A percentile compares a stretch with the other conserved stretches of the same genome.
These are phyloP conservation scores for Alternaria burnsii DNA, from an alignment of 2,329 filamentous ascomycete species.

Conservation along the genomic window DNA sequence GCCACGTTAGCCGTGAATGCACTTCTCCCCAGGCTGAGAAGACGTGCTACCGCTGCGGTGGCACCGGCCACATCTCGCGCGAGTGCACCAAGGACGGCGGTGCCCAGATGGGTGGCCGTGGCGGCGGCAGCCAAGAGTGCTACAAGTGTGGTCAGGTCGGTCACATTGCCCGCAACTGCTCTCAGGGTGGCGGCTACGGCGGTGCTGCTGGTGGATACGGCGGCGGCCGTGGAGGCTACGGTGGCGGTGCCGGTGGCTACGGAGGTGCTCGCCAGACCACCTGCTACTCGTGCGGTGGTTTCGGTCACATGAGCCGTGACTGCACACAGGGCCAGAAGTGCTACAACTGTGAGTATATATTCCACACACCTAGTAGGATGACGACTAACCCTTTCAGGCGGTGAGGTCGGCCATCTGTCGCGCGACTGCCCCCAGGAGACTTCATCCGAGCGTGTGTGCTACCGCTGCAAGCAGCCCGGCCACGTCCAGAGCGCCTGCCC, in stretches of 20 bases:
- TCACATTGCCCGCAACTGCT: slow-evolving; percentile 94
- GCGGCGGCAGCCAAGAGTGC: slow-evolving; percentile 70
- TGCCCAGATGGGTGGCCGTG: slow-evolving; percentile 56
- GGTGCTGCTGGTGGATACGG: slow-evolving; percentile 57
- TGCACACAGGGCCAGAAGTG: slow-evolving; percentile 99
- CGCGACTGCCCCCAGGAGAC: slow-evolving; percentile 96
- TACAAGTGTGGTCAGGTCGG: slow-evolving; percentile 98
- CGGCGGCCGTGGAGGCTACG: slow-evolving; percentile 55
- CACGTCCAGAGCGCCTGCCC: slow-evolving; percentile 96
- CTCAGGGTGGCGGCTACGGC: slow-evolving; percentile 63
- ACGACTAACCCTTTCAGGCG: slow-evolving; percentile 57
- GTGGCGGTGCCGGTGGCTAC: slow-evolving; percentile 54
- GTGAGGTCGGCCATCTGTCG: slow-evolving; percentile 91
- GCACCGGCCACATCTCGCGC: slow-evolving; percentile 88
- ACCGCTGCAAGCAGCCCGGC: slow-evolving; percentile 88
- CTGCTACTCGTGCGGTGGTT: slow-evolving; percentile 98
- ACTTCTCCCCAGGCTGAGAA: slow-evolving; percentile 87
- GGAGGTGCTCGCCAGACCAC: slow-evolving; percentile 63
- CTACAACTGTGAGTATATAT: slow-evolving; percentile 82
- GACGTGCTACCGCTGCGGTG: slow-evolving; percentile 76
- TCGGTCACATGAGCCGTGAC: slow-evolving; percentile 97
- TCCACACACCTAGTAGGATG: slow-evolving; percentile 6
- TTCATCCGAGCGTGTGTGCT: slow-evolving; percentile 93
- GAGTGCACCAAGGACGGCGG: slow-evolving; percentile 71
- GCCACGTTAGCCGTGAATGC: slow-evolving; percentile 79